Conservation (phyloP, 345 rosid species). For the Salix viminalis region DNA sequence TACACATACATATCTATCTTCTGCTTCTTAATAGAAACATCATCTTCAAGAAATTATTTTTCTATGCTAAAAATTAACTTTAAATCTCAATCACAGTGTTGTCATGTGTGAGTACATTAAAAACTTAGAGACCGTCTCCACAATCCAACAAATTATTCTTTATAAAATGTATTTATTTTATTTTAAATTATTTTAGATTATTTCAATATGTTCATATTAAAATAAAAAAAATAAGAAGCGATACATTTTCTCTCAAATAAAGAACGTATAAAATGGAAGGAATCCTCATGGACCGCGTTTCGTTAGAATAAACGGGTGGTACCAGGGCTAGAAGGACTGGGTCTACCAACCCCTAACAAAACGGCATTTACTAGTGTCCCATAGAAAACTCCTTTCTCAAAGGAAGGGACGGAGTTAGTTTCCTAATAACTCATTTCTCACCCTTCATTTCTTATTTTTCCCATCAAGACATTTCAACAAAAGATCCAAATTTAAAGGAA, state of each 20-base stretch:
- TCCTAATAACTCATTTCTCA: slow-evolving; percentile 24
- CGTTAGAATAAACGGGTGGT: neutral
- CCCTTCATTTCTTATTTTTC: slow-evolving; percentile 24
- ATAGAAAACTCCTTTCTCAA: slow-evolving; percentile 28
- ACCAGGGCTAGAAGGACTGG: slow-evolving; percentile 17
- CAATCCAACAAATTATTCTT: too few species aligned
- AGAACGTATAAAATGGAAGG: slow-evolving; percentile 7
- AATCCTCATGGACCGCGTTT: slow-evolving; percentile 10
- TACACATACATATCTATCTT: too few species aligned
- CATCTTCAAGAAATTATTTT: too few species aligned
- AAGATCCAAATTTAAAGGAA: slow-evolving; percentile 44
- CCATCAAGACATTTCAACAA: slow-evolving; percentile 36
- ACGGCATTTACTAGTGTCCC: slow-evolving; percentile 39
- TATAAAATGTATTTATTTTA: too few species aligned
- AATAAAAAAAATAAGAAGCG: too few species aligned
- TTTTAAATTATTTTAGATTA: too few species aligned
- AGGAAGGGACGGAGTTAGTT: slow-evolving; percentile 17
- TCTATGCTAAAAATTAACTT: too few species aligned
- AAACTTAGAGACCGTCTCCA: too few species aligned
- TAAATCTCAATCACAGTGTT: too few species aligned
- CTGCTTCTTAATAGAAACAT: too few species aligned
- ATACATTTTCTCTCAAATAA: neutral
- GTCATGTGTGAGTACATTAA: too few species aligned
- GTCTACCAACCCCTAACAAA: slow-evolving; percentile 40
- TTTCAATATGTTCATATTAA: too few species aligned